Evolutionary conservation across 257 asterid species (phyloP).

Genomic region (Plantago ovata): DNA sequence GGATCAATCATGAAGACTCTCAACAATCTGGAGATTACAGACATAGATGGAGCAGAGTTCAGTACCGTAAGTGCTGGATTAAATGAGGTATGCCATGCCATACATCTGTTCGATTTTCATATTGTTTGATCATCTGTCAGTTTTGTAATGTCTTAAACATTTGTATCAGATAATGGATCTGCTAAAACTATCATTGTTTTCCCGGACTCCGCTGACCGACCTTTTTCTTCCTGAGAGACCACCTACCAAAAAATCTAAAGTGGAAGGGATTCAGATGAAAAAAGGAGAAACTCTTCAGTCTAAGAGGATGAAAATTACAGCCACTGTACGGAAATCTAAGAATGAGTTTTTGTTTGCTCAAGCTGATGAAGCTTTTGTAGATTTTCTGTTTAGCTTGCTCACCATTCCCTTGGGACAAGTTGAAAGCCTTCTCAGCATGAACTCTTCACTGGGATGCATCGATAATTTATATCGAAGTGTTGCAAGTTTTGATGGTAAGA

Average conservation of each 20-base stretch:
- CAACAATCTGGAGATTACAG: no score
- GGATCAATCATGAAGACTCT: no score
- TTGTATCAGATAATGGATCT: background rate
- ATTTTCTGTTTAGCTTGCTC: conserved; percentile 20
- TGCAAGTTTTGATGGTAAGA: background rate
- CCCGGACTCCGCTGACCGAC: conserved; percentile 8
- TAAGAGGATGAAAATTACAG: conserved; percentile 16
- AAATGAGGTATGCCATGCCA: no score
- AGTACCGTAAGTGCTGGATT: no score
- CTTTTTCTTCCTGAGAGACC: no score
- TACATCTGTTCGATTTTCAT: no score
- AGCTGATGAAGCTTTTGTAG: conserved; percentile 17
- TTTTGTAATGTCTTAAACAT: no score
- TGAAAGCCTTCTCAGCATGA: conserved; percentile 4
- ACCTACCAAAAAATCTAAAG: no score
- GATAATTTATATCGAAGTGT: conserved; percentile 20
- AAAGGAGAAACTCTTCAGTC: background rate
- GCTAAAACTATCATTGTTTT: conserved; percentile 11
- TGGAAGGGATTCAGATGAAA: no score
- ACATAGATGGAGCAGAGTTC: no score
- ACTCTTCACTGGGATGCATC: background rate
- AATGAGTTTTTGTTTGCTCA: conserved; percentile 22
- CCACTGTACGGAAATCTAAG: conserved; percentile 17
- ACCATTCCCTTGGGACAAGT: conserved; percentile 19
- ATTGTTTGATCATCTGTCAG: no score